Base-by-base conservation (phyloP, 2,329 filamentous ascomycete genomes). In the Fusarium redolens region DNA sequence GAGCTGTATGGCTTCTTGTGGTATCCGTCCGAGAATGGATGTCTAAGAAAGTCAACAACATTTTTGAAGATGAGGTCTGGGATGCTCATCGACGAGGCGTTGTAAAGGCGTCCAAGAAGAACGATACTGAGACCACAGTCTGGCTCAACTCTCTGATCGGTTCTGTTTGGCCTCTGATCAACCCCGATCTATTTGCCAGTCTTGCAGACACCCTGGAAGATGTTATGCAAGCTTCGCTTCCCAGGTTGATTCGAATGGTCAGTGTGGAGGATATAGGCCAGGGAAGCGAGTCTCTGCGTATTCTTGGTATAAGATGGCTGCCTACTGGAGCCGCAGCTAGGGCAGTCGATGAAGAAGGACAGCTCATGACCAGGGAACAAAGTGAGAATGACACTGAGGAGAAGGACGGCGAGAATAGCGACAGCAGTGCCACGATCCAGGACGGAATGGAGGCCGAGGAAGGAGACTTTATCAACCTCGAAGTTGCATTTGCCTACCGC, bases 171-270 rank as follows among this genome's bases (percentile, higher is more conserved):
- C 91, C 92, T 0, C 84, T 95, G 35, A 86, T 94, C 76, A 94
- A 94, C 76, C 92, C 92, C 0, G 92, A 94, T 74, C 85, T 95
- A 4, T 94, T 94, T 75, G 86, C 88, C 2, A 90, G 89, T 38
- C 79, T 94, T 4, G 87, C 90, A 1, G 92, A 94, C 75, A 92
- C 89, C 33, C 86, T 95, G 7, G 92, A 94, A 80, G 92, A 94
- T 78, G 91, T 94, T 52, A 94, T 94, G 92, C 92, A 94, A 81
- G 92, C 92, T 5, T 92, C 90, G 13, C 82, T 94, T 22, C 92
- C 92, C 1, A 90, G 87, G 63, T 80, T 92, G 40, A 86, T 94
- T 37, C 89, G 92, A 52, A 93, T 93, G 92, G 90, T 94, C 47
- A 91, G 90, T 59, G 89, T 94, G 12, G 92, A 94, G 54, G 92